Conservation (phyloP, 768 basidiomycete species). For the Neoboletus subvelutipes region DNA sequence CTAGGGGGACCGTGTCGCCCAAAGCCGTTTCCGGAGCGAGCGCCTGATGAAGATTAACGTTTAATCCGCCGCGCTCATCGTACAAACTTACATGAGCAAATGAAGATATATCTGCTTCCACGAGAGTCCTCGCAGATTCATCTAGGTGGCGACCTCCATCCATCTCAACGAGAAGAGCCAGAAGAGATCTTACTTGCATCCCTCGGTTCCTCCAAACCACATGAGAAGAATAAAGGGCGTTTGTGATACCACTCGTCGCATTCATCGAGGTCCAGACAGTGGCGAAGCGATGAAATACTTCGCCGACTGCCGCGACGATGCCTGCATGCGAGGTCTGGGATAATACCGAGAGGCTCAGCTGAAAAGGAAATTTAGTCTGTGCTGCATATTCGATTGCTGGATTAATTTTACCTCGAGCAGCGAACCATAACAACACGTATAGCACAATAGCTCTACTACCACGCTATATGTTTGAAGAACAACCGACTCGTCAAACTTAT, state of each 20-base stretch:
- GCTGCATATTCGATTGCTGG: neutral
- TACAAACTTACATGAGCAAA: slow-evolving; percentile 55
- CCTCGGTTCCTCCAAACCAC: slow-evolving; percentile 64
- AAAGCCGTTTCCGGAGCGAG: slow-evolving; percentile 39
- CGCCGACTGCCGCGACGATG: slow-evolving; percentile 60
- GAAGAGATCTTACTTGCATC: slow-evolving; percentile 59
- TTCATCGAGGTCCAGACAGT: slow-evolving; percentile 82
- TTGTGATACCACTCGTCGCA: slow-evolving; percentile 51
- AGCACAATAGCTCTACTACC: slow-evolving; percentile 58
- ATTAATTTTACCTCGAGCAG: slow-evolving; percentile 58
- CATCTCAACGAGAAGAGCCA: slow-evolving; percentile 64
- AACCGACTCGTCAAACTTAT: slow-evolving; percentile 32
- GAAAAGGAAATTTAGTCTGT: slow-evolving; percentile 4
- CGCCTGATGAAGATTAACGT: slow-evolving; percentile 30
- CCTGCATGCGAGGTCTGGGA: slow-evolving; percentile 51
- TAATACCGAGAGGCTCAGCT: slow-evolving; percentile 57
- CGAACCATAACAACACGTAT: slow-evolving; percentile 62
- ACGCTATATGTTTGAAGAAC: slow-evolving; percentile 58
- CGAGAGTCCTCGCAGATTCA: slow-evolving; percentile 53
- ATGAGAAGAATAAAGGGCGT: slow-evolving; percentile 61
- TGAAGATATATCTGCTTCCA: slow-evolving; percentile 56
- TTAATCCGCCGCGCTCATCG: neutral
- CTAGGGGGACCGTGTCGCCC: slow-evolving; percentile 36
- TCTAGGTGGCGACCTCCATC: slow-evolving; percentile 61
- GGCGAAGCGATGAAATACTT: slow-evolving; percentile 67